Evolutionary conservation across 2,329 filamentous ascomycete species (phyloP).

Genomic region (Blumeriella jaapii): DNA sequence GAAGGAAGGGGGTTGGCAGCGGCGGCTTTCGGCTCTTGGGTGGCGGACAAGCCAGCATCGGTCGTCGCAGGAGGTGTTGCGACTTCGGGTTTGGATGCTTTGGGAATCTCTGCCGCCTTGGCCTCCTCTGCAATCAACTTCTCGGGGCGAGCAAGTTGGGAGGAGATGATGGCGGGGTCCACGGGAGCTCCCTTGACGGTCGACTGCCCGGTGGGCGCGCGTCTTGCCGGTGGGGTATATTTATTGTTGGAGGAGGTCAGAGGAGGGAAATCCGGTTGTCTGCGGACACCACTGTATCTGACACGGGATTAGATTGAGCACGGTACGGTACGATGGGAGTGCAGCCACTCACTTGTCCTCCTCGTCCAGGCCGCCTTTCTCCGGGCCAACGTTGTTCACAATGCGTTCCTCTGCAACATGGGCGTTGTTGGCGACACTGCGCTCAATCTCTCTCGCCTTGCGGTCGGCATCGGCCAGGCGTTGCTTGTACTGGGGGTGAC

Average conservation of each 20-base stretch:
- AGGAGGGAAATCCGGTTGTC: conserved; percentile 60
- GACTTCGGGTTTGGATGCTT: conserved; percentile 20
- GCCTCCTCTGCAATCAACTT: conserved; percentile 20
- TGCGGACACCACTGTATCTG: conserved; percentile 84
- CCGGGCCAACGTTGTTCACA: conserved; percentile 50
- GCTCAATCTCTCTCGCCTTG: conserved; percentile 83
- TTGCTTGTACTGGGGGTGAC: conserved; percentile 69
- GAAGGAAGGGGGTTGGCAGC: conserved; percentile 24
- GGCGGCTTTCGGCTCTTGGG: conserved; percentile 20
- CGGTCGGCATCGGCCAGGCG: conserved; percentile 67
- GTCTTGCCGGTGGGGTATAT: conserved; percentile 83
- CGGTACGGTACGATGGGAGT: background rate
- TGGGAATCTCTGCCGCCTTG: conserved; percentile 23
- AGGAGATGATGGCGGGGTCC: conserved; percentile 83
- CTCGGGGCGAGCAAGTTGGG: conserved; percentile 52
- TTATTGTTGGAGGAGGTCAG: conserved; percentile 46
- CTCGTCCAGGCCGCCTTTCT: conserved; percentile 64
- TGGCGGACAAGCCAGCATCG: conserved; percentile 18
- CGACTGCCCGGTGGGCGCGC: conserved; percentile 63
- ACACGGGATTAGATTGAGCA: conserved; percentile 11
- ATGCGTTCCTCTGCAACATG: conserved; percentile 88
- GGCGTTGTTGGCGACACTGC: conserved; percentile 57
- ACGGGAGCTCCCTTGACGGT: conserved; percentile 67
- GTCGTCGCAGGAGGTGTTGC: conserved; percentile 24
- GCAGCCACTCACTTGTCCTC: conserved; percentile 90